Percentiles rank a stretch among this genome's conserved stretches.
Evolutionary conservation across 495 filamentous ascomycete genomes (phyloP).

Genomic region (Saxispiralis lemnorum): DNA sequence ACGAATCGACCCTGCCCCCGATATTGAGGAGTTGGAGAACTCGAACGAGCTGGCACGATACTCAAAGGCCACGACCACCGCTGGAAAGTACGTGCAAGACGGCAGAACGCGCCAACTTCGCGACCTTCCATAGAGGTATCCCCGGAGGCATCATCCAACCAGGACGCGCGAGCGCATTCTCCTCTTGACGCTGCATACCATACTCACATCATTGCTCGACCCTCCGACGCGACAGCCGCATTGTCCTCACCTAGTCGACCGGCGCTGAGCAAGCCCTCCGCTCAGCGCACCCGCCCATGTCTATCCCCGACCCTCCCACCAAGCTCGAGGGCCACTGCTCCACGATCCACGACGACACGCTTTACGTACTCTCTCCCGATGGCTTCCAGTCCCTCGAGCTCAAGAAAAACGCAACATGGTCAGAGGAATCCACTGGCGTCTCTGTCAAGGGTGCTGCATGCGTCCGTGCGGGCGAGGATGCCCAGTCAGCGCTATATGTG

Average conservation of each 20-base stretch:
- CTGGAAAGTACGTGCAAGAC: too few relatives aligned
- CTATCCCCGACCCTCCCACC: slow-evolving; percentile 34
- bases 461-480: slow-evolving; percentile 44
- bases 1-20: too few relatives aligned
- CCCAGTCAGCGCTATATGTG: slow-evolving; percentile 52
- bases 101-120: too few relatives aligned
- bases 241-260: neutral
- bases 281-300: slow-evolving; percentile 12
- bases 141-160: too few relatives aligned
- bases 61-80: too few relatives aligned
- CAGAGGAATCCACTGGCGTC: slow-evolving; percentile 40
- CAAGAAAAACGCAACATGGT: slow-evolving; percentile 52
- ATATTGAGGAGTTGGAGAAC: too few relatives aligned
- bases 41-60: too few relatives aligned
- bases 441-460: slow-evolving; percentile 60
- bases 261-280: slow-evolving; percentile 3
- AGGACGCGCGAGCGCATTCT: too few relatives aligned
- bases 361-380: slow-evolving; percentile 64
- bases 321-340: slow-evolving; percentile 64
- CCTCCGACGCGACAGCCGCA: too few relatives aligned
- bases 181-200: too few relatives aligned
- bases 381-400: slow-evolving; percentile 63
- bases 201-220: too few relatives aligned
- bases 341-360: slow-evolving; percentile 59
- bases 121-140: too few relatives aligned